Base-by-base conservation (phyloP, 306 rosid genomes). In the Trichosanthes cucumerina region DNA sequence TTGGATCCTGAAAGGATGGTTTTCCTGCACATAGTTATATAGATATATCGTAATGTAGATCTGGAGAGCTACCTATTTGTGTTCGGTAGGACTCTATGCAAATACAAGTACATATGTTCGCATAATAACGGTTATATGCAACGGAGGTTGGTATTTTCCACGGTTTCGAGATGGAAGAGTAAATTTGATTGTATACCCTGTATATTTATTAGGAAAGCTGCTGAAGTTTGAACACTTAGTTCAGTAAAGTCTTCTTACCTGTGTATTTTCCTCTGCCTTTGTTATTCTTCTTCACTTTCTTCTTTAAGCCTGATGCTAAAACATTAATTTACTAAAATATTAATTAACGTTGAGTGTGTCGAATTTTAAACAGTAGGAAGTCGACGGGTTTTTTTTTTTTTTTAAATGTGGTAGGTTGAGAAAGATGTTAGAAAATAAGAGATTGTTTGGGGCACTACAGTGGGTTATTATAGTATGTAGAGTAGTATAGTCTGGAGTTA, bases 21-120 rank as follows among this genome's bases (percentile, higher is more conserved):
- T 49, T 71, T 44, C 54, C 60, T 73, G 77, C 77, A 73, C 49
- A 76, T 76, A 75, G 46, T 21, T n/a, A 53, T 34, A 54, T 75
- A 75, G 47, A 75, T 75, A 49, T 75, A 19, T 31, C 3, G 44
- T 49, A 74, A 50, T 50, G 63, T 26, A 75, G 65, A 52, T 44
- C 57, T 44, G n/a, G 76, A 19, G 31, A 52, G 47, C 4, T 68
- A 68, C 53, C 75, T 68, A 10, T 1, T 66, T 18, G 13, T 19
- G 74, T 66, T 66, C 4, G 3, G 47, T 66, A n/a, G 74, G 74
- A 39, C 34, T 23, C 13, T 21, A 43, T 46, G 54, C 5, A 14
- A 28, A 18, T 72, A 8, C 77, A 26, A 73, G 60, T 49, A 73
- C 54, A 73, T 65, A 73, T 46, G 43, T 28, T 65, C 2, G 24